phyloP scores from a whole-genome alignment of 768 basidiomycete species.

The Holtermanniella nyarrowii region DNA sequence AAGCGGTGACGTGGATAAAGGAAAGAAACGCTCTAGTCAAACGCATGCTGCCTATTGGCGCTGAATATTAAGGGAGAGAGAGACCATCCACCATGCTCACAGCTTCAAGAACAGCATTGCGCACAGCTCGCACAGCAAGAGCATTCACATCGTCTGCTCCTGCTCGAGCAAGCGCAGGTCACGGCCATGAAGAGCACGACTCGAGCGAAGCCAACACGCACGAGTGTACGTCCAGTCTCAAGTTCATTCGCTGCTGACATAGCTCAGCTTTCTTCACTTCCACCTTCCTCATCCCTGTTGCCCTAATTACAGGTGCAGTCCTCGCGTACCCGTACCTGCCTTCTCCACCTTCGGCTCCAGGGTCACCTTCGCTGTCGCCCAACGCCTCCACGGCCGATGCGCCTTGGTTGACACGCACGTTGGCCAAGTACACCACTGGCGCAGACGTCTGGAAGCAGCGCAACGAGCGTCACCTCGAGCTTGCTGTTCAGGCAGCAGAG shows the following conservation, averaged over 20 bases:
- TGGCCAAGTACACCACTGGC: slow-evolving; percentile 35
- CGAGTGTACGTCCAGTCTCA: neutral
- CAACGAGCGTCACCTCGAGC: slow-evolving; percentile 42
- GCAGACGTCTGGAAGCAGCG: slow-evolving; percentile 36
- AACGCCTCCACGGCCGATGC: slow-evolving; percentile 9
- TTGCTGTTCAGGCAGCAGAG: slow-evolving; percentile 37
- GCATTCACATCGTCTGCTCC: neutral
- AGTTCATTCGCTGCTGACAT: neutral
- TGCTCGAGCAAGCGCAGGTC: too few relatives aligned
- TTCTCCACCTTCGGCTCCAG: slow-evolving; percentile 23
- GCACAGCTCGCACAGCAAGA: neutral
- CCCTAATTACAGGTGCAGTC: slow-evolving; percentile 27
- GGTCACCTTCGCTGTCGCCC: slow-evolving; percentile 24
- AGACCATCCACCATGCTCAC: neutral
- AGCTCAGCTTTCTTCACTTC: slow-evolving; percentile 39
- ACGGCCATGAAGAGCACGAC: neutral
- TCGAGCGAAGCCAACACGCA: neutral
- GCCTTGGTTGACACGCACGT: slow-evolving; percentile 33
- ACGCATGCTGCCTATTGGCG: too few relatives aligned
- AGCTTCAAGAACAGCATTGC: neutral
- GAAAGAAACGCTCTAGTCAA: too few relatives aligned
- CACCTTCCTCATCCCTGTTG: slow-evolving; percentile 35
- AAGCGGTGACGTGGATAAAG: too few relatives aligned
- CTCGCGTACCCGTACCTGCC: slow-evolving; percentile 36
- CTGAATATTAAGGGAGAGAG: too few relatives aligned